Base-by-base conservation (phyloP, 805 yeast species). In the Cyberlindnera samutprakarnensis region DNA sequence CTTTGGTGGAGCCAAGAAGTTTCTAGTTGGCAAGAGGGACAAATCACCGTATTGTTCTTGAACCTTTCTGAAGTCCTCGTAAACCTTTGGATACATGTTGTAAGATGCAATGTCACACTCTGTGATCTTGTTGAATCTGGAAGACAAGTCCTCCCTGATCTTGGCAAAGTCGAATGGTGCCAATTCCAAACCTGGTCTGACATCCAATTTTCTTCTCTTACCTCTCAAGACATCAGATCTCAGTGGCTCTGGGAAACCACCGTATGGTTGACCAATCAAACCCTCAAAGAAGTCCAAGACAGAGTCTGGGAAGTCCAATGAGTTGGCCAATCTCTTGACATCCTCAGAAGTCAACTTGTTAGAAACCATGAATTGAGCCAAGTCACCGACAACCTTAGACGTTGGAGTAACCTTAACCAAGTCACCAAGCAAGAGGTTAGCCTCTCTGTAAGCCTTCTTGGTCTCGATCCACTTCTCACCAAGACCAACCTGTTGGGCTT, bases 231-330 rank as follows among this genome's bases (percentile, higher is more conserved):
- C 73, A 59, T 88, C 85, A 24, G 95, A 71, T 66, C 99, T 79
- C 62, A 92, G 70, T 24, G 99, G 98, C 66, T 92, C 99, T 38
- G 99, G 98, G 95, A 92, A 92, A 7, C 99, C 99, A 47, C 98
- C 99, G 57, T 85, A 86, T 54, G 99, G 99, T 46, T 92, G 92
- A 57, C 99, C 99, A 84, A 92, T 92, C 59, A 92, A 73, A 51
- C 99, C 99, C 69, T 92, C 95, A 73, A 92, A 87, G 75, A 92
- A 92, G 63, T 92, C 99, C 58, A 92, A 72, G 13, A 92, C 96
- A 14, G 97, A 90, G 56, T 83, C 96, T 42, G 98, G 99, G 95
- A 92, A 90, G 64, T 92, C 98, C 49, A 92, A 73, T 36, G 86
- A 84, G 34, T 75, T 65, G 4, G 99, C 98, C 47, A 92, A 75